These are phyloP conservation scores for Dryadomyces quercivorus DNA, from an alignment of 2,329 filamentous ascomycete species.

Conservation along the genomic window DNA sequence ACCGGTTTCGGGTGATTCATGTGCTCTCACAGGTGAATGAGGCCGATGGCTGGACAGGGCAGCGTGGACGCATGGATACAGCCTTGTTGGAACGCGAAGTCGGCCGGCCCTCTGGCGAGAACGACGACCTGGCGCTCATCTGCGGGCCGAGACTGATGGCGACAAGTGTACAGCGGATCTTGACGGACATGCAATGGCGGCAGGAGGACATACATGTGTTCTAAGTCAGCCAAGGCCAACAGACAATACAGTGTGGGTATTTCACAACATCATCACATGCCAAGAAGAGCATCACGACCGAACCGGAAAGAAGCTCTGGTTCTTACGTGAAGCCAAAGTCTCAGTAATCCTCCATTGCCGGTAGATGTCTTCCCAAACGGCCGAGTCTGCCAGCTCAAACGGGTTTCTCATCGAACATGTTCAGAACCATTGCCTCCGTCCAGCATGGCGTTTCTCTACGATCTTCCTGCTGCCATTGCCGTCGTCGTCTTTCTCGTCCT, in stretches of 20 bases:
- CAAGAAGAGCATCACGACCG: too few relatives aligned
- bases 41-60: constrained; percentile 48
- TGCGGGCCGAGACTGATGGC: constrained; percentile 73
- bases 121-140: constrained; percentile 56
- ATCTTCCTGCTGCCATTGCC: neutral
- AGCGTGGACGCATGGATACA: constrained; percentile 52
- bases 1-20: constrained; percentile 53
- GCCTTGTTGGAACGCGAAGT: constrained; percentile 50
- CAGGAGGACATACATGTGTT: constrained; percentile 69
- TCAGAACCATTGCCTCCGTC: too few relatives aligned
- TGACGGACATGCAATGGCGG: constrained; percentile 51
- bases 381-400: too few relatives aligned
- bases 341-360: neutral
- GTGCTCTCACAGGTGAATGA: constrained; percentile 52
- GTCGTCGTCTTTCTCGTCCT: neutral
- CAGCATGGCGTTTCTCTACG: neutral
- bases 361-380: too few relatives aligned
- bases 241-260: neutral
- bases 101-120: constrained; percentile 23
- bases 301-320: too few relatives aligned
- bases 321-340: neutral
- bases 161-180: constrained; percentile 44
- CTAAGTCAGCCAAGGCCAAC: constrained; percentile 20
- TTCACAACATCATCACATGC: too few relatives aligned
- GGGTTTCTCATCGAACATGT: neutral